These are phyloP conservation scores for Cornus kousa DNA, from an alignment of 148 eudicot species.

Conservation along the genomic window DNA sequence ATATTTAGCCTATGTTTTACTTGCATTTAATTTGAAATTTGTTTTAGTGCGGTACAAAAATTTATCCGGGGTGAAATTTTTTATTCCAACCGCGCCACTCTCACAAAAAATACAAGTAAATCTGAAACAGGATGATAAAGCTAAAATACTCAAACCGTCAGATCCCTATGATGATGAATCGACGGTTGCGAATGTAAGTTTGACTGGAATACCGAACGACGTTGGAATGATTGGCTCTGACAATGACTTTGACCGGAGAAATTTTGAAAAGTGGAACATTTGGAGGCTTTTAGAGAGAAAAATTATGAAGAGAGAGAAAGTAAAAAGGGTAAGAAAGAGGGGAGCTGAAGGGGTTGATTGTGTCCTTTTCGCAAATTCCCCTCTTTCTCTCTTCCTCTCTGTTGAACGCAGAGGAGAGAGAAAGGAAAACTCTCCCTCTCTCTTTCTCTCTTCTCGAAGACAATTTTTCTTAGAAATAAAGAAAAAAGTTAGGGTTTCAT, in stretches of 20 bases:
- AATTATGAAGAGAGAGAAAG: not conserved
- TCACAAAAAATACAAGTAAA: too few relatives aligned
- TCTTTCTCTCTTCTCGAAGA: not conserved
- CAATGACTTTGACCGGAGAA: conserved; percentile 11
- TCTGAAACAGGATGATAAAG: not conserved
- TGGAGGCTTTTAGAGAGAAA: conserved; percentile 4
- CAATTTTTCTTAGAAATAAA: not conserved
- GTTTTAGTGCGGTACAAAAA: too few relatives aligned
- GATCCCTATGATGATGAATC: conserved; percentile 10
- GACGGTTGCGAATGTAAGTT: conserved; percentile 7
- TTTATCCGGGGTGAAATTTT: too few relatives aligned
- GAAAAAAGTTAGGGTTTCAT: conserved; percentile 17
- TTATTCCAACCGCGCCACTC: too few relatives aligned
- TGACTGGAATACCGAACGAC: conserved; percentile 10
- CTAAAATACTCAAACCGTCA: conserved; percentile 14
- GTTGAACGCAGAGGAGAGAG: conserved; percentile 23
- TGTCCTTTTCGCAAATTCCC: not conserved
- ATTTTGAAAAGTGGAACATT: too few relatives aligned
- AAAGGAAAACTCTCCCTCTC: conserved; percentile 22
- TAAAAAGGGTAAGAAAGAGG: not conserved
- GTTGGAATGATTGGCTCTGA: conserved; percentile 13
- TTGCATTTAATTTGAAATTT: too few relatives aligned
- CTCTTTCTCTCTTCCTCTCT: not conserved
- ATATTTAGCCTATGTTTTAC: too few relatives aligned
- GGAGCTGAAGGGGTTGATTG: not conserved